Evolutionary conservation across 306 rosid genomes (phyloP), one percentile per base, ranked within the genome.

Genomic region (Quercus dentata): DNA sequence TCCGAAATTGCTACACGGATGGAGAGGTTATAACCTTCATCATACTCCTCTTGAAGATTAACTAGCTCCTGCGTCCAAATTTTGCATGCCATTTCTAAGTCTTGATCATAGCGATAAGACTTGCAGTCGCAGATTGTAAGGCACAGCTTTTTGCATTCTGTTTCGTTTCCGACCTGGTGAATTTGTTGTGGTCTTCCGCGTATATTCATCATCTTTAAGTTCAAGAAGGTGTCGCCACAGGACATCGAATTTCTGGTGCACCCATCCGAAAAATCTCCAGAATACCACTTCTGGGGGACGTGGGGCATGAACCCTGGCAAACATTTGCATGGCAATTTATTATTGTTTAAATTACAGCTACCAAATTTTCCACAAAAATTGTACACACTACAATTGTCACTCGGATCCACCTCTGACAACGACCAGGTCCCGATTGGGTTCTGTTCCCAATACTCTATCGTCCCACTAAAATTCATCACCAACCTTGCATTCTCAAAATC

Each of bases 131-230:
- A 81, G 8, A 0, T 21, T 21, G 21, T 19, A 4, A 28, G 46
- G 86, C 94, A 88, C 5, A 0, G 0, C 1, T 67, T 41, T 68
- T 6, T 41, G 71, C 94, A 91, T 1, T 80, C 67, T 14, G 9
- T 30, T 71, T 83, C 90, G 31, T 19, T 65, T 6, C 1, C 9
- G 41, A 35, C 41, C 41, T 1, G 9, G 0, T 35, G 0, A 6
- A 0, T 6, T 35, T 6, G 44, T 35, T 35, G 0, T 35, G 44
- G 44, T 35, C 0, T 35, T 35, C 44, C 9, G 9, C 9, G 2
- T 35, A 35, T 0, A 35, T 79, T 76, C 6, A 83, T 46, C 13
- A 21, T 75, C 31, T n/a, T 75, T 11, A 83, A 72, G 76, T 63
- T 68, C 21, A 86, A 10, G 84, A 86, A 83, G 3, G 1, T 44